Conservation (phyloP, 2,329 filamentous ascomycete species). For the Neonectria ditissima region DNA sequence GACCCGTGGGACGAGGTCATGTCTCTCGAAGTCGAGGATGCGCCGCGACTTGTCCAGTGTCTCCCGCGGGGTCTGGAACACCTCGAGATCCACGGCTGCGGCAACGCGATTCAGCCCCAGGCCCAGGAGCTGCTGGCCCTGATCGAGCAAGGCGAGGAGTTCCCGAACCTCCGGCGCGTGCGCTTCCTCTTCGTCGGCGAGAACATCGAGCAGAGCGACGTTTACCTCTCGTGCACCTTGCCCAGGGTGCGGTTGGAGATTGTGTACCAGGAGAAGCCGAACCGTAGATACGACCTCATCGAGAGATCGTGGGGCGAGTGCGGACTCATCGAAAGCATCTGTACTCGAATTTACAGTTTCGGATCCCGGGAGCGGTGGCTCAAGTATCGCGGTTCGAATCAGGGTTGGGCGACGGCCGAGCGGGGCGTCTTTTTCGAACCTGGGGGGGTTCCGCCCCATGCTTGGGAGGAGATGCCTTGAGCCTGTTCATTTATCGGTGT, state of each 20-base stretch:
- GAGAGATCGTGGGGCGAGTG: background rate
- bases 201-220: background rate
- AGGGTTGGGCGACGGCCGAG: background rate
- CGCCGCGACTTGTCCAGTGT: constrained; percentile 11
- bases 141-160: background rate
- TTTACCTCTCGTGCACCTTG: background rate
- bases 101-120: constrained; percentile 13
- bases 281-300: constrained; percentile 12
- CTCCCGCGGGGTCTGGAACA: constrained; percentile 21
- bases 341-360: constrained; percentile 3
- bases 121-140: constrained; percentile 17
- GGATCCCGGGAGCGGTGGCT: constrained; percentile 7
- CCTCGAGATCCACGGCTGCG: constrained; percentile 27
- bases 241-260: constrained; percentile 3
- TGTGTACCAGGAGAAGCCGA: constrained; percentile 9
- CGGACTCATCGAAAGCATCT: background rate
- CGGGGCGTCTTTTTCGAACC: background rate
- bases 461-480: background rate
- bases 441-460: too few species aligned
- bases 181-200: constrained; percentile 18
- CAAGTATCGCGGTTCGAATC: constrained; percentile 2
- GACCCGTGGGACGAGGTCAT: background rate
- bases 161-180: constrained; percentile 1
- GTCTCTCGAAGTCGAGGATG: background rate
- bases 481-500: background rate